Evolutionary conservation across 2,329 filamentous ascomycete species (phyloP).

Genomic region (Alternaria viburni): DNA sequence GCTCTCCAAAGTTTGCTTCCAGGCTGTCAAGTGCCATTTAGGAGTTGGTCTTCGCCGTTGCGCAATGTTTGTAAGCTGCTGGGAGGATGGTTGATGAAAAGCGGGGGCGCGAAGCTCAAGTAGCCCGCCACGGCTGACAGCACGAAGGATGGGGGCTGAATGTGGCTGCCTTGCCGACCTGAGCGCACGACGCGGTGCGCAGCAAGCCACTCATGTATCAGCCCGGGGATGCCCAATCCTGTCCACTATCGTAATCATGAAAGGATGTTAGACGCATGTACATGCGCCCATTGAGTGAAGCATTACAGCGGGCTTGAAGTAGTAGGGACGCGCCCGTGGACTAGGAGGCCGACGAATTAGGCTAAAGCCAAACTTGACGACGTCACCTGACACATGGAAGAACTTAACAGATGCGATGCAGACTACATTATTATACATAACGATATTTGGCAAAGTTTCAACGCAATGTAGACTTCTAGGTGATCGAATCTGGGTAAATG

Average conservation of each 20-base stretch:
- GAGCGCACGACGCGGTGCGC: neutral
- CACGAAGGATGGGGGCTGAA: neutral
- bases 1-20: neutral
- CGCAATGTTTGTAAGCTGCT: neutral
- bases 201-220: neutral
- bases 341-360: no score
- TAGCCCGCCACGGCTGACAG: neutral
- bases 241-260: fast-evolving
- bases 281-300: neutral
- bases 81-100: neutral
- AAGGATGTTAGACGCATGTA: neutral
- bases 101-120: neutral
- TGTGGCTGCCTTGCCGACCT: neutral
- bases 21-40: neutral
- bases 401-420: no score
- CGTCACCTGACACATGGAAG: no score
- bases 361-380: no score
- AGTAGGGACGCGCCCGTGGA: neutral
- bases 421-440: no score
- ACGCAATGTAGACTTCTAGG: no score
- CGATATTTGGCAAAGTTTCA: no score
- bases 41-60: no score
- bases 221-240: fast-evolving
- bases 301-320: neutral
- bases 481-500: no score